These are phyloP conservation scores for Knoxia roxburghii DNA, from an alignment of 257 asterid genomes.

Conservation along the genomic window DNA sequence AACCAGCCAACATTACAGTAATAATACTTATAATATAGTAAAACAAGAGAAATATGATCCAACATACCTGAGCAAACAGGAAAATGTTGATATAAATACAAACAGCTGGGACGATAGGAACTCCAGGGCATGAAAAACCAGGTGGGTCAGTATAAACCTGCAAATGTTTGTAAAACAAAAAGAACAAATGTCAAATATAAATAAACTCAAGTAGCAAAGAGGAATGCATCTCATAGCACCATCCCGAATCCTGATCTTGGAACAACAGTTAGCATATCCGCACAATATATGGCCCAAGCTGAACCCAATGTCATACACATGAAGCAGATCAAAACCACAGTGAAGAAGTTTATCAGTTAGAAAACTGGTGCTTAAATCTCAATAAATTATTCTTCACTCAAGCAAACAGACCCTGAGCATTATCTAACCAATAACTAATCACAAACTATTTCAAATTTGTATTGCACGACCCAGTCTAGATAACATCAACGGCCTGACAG, in stretches of 20 bases:
- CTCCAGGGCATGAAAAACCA: conserved; percentile 95
- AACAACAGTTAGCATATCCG: not conserved
- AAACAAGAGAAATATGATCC: not conserved
- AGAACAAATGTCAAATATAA: not conserved
- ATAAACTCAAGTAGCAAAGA: not conserved
- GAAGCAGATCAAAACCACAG: not conserved
- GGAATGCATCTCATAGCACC: not conserved
- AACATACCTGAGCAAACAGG: conserved; percentile 82
- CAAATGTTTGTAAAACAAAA: conserved; percentile 16
- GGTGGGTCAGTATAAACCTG: conserved; percentile 58
- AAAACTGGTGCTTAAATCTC: not conserved
- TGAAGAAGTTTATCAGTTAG: too few relatives aligned
- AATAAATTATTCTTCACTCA: not conserved
- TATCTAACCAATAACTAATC: not conserved
- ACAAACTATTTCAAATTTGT: not conserved
- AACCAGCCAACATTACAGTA: not conserved
- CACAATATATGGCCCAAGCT: not conserved
- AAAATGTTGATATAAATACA: conserved; percentile 83
- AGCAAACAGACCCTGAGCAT: not conserved
- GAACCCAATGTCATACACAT: not conserved
- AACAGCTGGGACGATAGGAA: conserved; percentile 67
- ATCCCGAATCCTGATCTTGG: not conserved
- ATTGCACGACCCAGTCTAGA: not conserved
- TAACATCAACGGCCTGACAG: not conserved
- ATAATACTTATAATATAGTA: not conserved